A percentile compares a stretch with the other conserved stretches of the same genome.
Evolutionary conservation across 1,284 basidiomycete genomes (phyloP).

Genomic region (Ustilago curta): DNA sequence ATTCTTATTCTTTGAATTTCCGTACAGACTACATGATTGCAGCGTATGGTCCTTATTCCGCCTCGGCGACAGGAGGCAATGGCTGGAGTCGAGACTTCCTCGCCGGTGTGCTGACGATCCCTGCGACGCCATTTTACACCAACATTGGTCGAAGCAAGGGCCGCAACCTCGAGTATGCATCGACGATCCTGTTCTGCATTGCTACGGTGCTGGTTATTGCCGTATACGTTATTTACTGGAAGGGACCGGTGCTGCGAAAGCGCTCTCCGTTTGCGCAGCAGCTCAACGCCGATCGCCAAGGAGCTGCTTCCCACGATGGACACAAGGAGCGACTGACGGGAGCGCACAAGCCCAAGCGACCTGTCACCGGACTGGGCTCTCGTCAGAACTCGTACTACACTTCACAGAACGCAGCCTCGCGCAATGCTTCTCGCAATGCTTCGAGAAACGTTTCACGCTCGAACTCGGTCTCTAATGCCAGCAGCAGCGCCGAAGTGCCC

Average conservation of each 20-base stretch:
- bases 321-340: conserved; percentile 26
- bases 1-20: too few relatives aligned
- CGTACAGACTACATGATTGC: conserved; percentile 69
- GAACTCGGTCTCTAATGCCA: conserved; percentile 36
- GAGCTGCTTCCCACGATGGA: conserved; percentile 11
- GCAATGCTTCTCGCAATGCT: conserved; percentile 29
- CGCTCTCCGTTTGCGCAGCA: conserved; percentile 45
- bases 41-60: conserved; percentile 71
- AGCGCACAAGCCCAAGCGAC: conserved; percentile 35
- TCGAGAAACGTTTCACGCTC: conserved; percentile 34
- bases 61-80: conserved; percentile 70
- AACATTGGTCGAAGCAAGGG: conserved; percentile 66
- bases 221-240: conserved; percentile 71
- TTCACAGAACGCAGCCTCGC: conserved; percentile 36
- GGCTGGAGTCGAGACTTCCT: conserved; percentile 68
- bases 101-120: conserved; percentile 71
- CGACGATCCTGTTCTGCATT: conserved; percentile 70
- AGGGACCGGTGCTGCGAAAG: conserved; percentile 63
- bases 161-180: conserved; percentile 67
- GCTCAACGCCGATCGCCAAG: conserved; percentile 26
- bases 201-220: conserved; percentile 69
- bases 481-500: conserved; percentile 33
- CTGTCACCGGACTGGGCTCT: conserved; percentile 28
- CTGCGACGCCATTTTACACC: conserved; percentile 70
- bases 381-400: conserved; percentile 44